Conservation (phyloP, 768 basidiomycete species). For the Tephrocybe rancida region DNA sequence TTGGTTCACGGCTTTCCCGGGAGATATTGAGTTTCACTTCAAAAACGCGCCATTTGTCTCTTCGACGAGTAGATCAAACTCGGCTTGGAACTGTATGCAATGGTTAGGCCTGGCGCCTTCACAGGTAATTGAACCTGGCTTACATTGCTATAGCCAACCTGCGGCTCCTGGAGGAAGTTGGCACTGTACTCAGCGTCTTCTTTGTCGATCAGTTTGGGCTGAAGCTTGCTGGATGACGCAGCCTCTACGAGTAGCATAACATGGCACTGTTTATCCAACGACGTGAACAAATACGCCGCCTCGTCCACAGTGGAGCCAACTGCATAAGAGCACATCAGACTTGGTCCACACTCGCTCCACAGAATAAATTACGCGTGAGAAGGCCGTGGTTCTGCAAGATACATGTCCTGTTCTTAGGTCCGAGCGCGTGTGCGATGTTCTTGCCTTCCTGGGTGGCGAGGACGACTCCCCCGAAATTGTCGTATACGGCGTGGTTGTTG, state of each 20-base stretch:
- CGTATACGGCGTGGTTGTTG: constrained; percentile 44
- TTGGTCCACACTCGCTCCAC: background rate
- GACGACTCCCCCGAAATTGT: constrained; percentile 50
- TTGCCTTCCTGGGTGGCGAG: constrained; percentile 44
- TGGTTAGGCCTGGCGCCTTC: no score
- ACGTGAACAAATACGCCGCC: constrained; percentile 41
- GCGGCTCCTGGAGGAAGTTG: constrained; percentile 20
- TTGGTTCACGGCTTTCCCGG: no score
- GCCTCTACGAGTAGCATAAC: constrained; percentile 47
- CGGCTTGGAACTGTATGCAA: constrained; percentile 25
- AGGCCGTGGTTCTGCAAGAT: constrained; percentile 48
- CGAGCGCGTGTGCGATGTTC: constrained; percentile 45
- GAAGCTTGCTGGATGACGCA: constrained; percentile 31
- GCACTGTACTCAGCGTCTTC: constrained; percentile 28
- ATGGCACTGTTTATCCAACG: constrained; percentile 47
- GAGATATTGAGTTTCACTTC: no score
- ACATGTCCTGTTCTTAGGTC: constrained; percentile 39
- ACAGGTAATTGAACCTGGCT: background rate
- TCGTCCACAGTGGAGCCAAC: constrained; percentile 44
- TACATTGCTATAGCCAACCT: constrained; percentile 20
- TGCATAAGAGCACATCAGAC: constrained; percentile 7
- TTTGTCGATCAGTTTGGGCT: constrained; percentile 23
- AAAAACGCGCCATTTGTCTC: constrained; percentile 29
- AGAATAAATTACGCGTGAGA: constrained; percentile 22
- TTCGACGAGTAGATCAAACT: constrained; percentile 25